phyloP scores from a whole-genome alignment of 306 rosid species.

The Gastrolobium villosum region DNA sequence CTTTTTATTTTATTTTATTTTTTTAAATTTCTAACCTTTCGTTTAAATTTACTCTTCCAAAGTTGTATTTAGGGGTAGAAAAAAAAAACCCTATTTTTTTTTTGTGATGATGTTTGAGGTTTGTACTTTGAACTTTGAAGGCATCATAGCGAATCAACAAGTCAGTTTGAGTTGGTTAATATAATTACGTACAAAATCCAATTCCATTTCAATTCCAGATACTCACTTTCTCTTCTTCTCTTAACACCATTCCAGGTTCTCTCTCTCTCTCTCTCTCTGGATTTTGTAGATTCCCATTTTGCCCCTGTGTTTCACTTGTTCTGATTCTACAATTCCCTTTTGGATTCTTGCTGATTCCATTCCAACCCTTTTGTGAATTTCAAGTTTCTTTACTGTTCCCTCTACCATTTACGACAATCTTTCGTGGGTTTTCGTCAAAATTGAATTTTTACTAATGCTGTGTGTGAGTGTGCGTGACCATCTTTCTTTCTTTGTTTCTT shows the following conservation, averaged over 20 bases:
- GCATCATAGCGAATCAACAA: too few relatives aligned
- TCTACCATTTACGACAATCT: neutral
- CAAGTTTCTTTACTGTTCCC: constrained; percentile 36
- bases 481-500: neutral
- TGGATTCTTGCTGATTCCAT: constrained; percentile 14
- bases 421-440: constrained; percentile 23
- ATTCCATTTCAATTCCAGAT: neutral
- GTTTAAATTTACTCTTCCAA: too few relatives aligned
- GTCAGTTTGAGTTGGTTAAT: too few relatives aligned
- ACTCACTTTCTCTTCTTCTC: constrained; percentile 3
- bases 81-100: too few relatives aligned
- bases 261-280: constrained; percentile 20
- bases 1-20: too few relatives aligned
- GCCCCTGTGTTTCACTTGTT: constrained; percentile 25
- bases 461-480: neutral
- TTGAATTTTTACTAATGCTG: neutral
- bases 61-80: too few relatives aligned
- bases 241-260: constrained; percentile 42
- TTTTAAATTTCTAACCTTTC: too few relatives aligned
- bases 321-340: constrained; percentile 7
- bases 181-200: neutral
- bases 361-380: constrained; percentile 24
- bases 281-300: constrained; percentile 38
- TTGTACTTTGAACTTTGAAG: too few relatives aligned
- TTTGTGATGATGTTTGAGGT: too few relatives aligned